phyloP scores from a whole-genome alignment of 208 protist species.

The Crithidia acanthocephali region DNA sequence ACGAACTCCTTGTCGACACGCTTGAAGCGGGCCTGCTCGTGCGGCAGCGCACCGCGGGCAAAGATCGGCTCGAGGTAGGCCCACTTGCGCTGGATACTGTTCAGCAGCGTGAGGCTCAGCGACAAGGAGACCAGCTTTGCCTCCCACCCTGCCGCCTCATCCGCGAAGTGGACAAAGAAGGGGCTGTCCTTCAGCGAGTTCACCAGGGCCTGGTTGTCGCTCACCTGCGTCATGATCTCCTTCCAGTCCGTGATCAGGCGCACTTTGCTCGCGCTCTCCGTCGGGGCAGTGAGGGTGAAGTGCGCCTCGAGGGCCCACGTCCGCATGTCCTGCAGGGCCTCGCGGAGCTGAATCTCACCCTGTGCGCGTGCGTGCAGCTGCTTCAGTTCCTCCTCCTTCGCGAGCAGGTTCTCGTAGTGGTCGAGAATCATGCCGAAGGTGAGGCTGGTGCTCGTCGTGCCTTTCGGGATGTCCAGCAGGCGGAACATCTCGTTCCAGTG shows the following conservation, averaged over 20 bases:
- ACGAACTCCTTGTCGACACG: constrained; percentile 97
- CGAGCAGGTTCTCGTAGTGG: constrained; percentile 67
- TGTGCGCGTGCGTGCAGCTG: constrained; percentile 92
- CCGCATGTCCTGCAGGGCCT: constrained; percentile 95
- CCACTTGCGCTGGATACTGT: constrained; percentile 97
- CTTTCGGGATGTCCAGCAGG: constrained; percentile 83
- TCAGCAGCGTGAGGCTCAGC: constrained; percentile 87
- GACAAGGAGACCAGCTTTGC: constrained; percentile 88
- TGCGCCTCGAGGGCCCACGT: constrained; percentile 88
- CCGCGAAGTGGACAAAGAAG: constrained; percentile 94
- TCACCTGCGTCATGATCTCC: constrained; percentile 95
- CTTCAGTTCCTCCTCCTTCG: constrained; percentile 90
- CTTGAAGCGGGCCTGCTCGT: constrained; percentile 96
- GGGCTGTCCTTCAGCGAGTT: constrained; percentile 96
- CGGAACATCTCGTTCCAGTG: constrained; percentile 97
- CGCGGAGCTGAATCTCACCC: constrained; percentile 95
- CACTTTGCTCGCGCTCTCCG: constrained; percentile 58
- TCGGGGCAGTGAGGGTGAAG: constrained; percentile 88
- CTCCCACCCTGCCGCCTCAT: constrained; percentile 93
- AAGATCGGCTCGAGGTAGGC: constrained; percentile 99
- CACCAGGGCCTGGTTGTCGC: constrained; percentile 96
- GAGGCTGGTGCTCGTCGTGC: constrained; percentile 79
- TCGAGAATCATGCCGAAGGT: constrained; percentile 93
- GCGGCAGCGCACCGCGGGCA: constrained; percentile 94
- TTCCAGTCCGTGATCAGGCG: constrained; percentile 98